Conservation (phyloP, 2,329 filamentous ascomycete species). For the Colletotrichum sojae region DNA sequence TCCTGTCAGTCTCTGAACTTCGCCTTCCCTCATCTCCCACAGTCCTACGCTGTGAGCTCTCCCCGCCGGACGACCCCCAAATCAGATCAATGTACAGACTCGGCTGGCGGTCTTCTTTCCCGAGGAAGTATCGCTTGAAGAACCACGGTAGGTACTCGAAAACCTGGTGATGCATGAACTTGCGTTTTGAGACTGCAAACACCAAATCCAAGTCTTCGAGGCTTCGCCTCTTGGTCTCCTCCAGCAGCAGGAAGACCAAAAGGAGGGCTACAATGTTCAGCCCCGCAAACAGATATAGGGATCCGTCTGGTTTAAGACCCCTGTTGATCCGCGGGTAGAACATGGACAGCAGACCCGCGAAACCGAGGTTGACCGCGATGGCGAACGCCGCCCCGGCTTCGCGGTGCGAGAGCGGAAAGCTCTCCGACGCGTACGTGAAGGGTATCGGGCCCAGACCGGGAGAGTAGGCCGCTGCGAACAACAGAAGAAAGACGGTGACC, state of each 20-base stretch:
- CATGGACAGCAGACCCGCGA: slow-evolving; percentile 61
- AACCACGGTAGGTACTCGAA: slow-evolving; percentile 54
- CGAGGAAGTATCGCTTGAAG: slow-evolving; percentile 46
- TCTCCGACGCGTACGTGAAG: slow-evolving; percentile 65
- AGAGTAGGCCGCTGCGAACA: slow-evolving; percentile 59
- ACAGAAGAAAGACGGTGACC: slow-evolving; percentile 55
- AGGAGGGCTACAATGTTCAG: slow-evolving; percentile 62
- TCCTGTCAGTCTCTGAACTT: slow-evolving; percentile 16
- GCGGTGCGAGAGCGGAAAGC: slow-evolving; percentile 64
- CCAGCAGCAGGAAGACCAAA: slow-evolving; percentile 60
- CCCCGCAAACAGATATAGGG: slow-evolving; percentile 61
- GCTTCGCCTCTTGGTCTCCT: slow-evolving; percentile 58
- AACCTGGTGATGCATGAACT: slow-evolving; percentile 55
- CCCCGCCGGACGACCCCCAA: slow-evolving; percentile 44
- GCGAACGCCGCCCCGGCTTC: slow-evolving; percentile 65
- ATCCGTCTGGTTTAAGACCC: slow-evolving; percentile 49
- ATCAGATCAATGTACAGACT: slow-evolving; percentile 52
- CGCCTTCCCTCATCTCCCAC: background rate
- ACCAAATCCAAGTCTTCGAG: slow-evolving; percentile 58
- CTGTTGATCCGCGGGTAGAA: slow-evolving; percentile 54
- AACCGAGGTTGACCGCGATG: slow-evolving; percentile 62
- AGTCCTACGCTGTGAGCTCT: background rate
- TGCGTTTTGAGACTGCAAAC: slow-evolving; percentile 55
- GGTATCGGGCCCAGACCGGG: slow-evolving; percentile 61
- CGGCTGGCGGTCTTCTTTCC: slow-evolving; percentile 44